A percentile compares a stretch with the other conserved stretches of the same genome.
phyloP scores from a whole-genome alignment of 805 yeast species.

The Wickerhamomyces bisporus region DNA sequence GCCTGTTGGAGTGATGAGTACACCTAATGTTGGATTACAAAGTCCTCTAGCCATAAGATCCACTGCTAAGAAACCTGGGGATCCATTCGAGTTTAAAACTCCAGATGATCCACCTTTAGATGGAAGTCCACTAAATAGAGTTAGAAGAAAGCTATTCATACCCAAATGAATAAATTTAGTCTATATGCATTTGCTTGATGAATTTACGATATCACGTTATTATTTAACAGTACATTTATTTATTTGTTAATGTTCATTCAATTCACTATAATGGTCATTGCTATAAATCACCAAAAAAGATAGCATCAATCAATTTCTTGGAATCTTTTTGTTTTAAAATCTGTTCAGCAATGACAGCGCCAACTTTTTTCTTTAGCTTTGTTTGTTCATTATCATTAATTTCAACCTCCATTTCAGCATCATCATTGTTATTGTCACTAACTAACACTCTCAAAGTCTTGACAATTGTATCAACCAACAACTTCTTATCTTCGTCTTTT shows the following conservation, averaged over 20 bases:
- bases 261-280: background rate
- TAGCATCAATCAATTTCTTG: constrained; percentile 50
- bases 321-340: constrained; percentile 45
- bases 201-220: no score
- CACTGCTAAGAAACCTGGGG: constrained; percentile 13
- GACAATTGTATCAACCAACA: constrained; percentile 46
- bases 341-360: constrained; percentile 47
- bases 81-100: constrained; percentile 14
- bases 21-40: constrained; percentile 4
- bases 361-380: constrained; percentile 55
- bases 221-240: no score
- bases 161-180: no score
- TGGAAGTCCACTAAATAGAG: constrained; percentile 25
- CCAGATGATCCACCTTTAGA: constrained; percentile 14
- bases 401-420: constrained; percentile 33
- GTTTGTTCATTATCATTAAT: constrained; percentile 30
- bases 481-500: constrained; percentile 39
- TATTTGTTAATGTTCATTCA: no score
- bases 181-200: no score
- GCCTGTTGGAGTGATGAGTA: constrained; percentile 9
- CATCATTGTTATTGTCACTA: constrained; percentile 24
- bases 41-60: constrained; percentile 21
- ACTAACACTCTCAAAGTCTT: constrained; percentile 50
- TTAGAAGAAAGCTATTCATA: constrained; percentile 32
- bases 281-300: constrained; percentile 63